These are phyloP conservation scores for Starmerella asiatica DNA, from an alignment of 805 yeast species.

Conservation along the genomic window DNA sequence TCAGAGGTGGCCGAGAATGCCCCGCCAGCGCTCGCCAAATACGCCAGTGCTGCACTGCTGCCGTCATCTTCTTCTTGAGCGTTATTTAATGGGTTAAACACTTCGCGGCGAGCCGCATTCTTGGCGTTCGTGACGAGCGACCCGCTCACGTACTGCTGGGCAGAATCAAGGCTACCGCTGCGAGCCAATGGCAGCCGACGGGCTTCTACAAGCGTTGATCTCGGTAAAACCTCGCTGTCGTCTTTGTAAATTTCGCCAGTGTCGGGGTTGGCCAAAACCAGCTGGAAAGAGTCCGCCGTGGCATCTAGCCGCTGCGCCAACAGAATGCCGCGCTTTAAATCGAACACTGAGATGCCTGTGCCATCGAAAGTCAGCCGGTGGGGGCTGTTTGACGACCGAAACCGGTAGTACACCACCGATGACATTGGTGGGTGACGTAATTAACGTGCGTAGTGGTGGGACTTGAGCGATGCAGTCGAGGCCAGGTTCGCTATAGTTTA, in stretches of 20 bases:
- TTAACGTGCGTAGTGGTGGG: not conserved
- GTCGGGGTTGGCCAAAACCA: constrained; percentile 58
- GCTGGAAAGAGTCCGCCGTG: constrained; percentile 65
- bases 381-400: constrained; percentile 68
- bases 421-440: constrained; percentile 39
- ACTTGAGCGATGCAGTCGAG: not conserved
- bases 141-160: constrained; percentile 48
- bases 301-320: constrained; percentile 65
- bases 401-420: constrained; percentile 74
- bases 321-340: constrained; percentile 80
- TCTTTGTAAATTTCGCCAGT: constrained; percentile 65
- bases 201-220: constrained; percentile 74
- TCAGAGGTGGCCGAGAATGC: constrained; percentile 44
- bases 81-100: constrained; percentile 20
- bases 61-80: constrained; percentile 14
- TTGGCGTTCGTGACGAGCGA: constrained; percentile 24
- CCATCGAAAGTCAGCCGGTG: constrained; percentile 84
- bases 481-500: too few species aligned
- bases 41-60: constrained; percentile 8
- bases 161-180: constrained; percentile 35
- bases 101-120: constrained; percentile 28
- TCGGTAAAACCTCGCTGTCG: constrained; percentile 80
- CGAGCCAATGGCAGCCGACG: constrained; percentile 59
- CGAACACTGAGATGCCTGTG: constrained; percentile 90
- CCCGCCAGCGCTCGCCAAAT: constrained; percentile 14